These are phyloP conservation scores for Pseudohalonectria lignicola DNA, from an alignment of 2,329 filamentous ascomycete species.

Conservation along the genomic window DNA sequence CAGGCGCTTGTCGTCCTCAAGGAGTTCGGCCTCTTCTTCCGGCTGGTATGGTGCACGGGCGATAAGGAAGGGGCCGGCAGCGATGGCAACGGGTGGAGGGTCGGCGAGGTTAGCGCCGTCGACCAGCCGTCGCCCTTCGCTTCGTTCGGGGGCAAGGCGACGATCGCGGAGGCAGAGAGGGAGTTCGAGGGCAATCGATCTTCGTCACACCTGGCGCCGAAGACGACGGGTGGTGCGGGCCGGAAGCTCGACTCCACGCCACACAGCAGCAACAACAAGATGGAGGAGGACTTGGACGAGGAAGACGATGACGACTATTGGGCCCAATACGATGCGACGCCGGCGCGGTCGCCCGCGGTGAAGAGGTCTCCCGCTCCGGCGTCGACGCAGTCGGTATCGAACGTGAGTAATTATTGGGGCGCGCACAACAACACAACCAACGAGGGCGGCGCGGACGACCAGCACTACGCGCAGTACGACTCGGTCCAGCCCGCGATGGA, in stretches of 20 bases:
- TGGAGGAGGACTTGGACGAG: constrained; percentile 32
- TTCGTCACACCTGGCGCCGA: neutral
- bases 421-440: constrained; percentile 10
- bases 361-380: constrained; percentile 52
- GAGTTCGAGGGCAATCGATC: constrained; percentile 23
- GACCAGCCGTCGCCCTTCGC: constrained; percentile 47
- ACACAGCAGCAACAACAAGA: constrained; percentile 4
- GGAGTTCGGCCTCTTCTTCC: constrained; percentile 49
- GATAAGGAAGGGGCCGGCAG: constrained; percentile 50
- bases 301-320: constrained; percentile 73
- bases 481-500: constrained; percentile 73
- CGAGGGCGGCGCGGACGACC: constrained; percentile 44
- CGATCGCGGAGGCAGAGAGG: constrained; percentile 50
- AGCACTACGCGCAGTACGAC: constrained; percentile 69
- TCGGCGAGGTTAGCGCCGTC: constrained; percentile 56
- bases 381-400: constrained; percentile 2
- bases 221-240: constrained; percentile 5
- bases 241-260: no score
- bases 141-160: constrained; percentile 36
- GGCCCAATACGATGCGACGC: constrained; percentile 66
- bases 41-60: constrained; percentile 58
- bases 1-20: constrained; percentile 53
- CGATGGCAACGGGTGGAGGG: constrained; percentile 57
- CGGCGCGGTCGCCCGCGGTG: constrained; percentile 49
- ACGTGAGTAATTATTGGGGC: no score